A percentile compares a stretch with the other conserved stretches of the same genome.
These are phyloP conservation scores for Trypanosoma melophagium DNA, from an alignment of 208 protist species.

Conservation along the genomic window DNA sequence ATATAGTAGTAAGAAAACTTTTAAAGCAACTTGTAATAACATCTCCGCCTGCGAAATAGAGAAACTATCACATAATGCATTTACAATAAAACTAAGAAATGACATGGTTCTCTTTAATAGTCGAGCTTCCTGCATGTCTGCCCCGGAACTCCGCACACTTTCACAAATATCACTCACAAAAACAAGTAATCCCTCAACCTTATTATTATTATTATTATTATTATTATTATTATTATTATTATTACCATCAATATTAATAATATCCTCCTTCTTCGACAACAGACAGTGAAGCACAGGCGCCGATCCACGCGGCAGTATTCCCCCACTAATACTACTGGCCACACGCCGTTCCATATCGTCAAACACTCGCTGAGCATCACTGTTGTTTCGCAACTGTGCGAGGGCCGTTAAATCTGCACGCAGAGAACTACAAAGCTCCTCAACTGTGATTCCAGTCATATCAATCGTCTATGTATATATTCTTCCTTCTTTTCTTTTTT, in stretches of 20 bases:
- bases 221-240: too few species aligned
- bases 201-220: too few species aligned
- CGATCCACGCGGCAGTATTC: slow-evolving; percentile 3
- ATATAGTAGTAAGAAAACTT: slow-evolving; percentile 26
- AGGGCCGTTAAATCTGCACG: slow-evolving; percentile 13
- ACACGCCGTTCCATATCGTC: slow-evolving; percentile 15
- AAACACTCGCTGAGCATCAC: slow-evolving; percentile 6
- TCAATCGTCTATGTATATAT: too few species aligned
- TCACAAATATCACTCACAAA: neutral
- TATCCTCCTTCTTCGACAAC: too few species aligned
- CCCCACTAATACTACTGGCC: neutral
- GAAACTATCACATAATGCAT: slow-evolving; percentile 7
- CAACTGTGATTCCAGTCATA: neutral
- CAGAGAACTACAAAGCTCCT: slow-evolving; percentile 1
- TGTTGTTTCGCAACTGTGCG: neutral
- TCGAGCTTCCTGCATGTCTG: neutral
- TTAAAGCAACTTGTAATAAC: slow-evolving; percentile 14
- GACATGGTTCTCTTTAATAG: neutral
- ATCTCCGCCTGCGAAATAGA: slow-evolving; percentile 11
- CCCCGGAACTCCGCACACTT: neutral
- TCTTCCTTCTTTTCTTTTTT: too few species aligned
- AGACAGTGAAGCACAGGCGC: neutral
- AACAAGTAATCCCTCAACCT: neutral
- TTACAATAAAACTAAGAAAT: slow-evolving; percentile 14
- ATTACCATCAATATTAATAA: too few species aligned